Conservation (phyloP, 257 asterid genomes). For the Nicotiana tabacum region DNA sequence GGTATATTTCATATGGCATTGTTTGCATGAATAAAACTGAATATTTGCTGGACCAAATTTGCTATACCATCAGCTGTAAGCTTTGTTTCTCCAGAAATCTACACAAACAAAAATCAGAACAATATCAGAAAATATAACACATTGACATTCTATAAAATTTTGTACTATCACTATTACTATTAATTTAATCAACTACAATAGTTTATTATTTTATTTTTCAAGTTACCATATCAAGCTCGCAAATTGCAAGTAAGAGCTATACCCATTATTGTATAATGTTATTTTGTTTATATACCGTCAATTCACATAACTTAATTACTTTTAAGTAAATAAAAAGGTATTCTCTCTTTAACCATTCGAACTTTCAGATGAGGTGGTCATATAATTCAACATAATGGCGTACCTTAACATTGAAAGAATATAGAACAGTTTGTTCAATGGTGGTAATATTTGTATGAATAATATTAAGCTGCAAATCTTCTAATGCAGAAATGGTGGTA, state of each 20-base stretch:
- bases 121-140: background rate
- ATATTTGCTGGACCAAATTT: constrained; percentile 82
- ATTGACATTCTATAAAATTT: too few species aligned
- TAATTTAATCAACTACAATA: background rate
- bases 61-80: constrained; percentile 86
- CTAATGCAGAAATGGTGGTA: constrained; percentile 74
- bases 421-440: constrained; percentile 86
- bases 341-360: background rate
- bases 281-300: background rate
- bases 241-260: background rate
- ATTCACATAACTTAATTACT: background rate
- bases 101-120: constrained; percentile 11
- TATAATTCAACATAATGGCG: background rate
- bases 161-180: background rate
- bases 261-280: background rate
- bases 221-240: background rate
- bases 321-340: background rate
- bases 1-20: constrained; percentile 27
- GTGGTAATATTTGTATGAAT: constrained; percentile 89
- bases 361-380: background rate
- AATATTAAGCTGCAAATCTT: constrained; percentile 80
- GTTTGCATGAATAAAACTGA: constrained; percentile 73
- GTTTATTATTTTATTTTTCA: background rate
- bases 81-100: constrained; percentile 70
- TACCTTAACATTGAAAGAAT: constrained; percentile 95